Percentiles rank a stretch among this genome's conserved stretches.
Evolutionary conservation across 345 rosid species (phyloP).

Genomic region (Camelina neglecta): DNA sequence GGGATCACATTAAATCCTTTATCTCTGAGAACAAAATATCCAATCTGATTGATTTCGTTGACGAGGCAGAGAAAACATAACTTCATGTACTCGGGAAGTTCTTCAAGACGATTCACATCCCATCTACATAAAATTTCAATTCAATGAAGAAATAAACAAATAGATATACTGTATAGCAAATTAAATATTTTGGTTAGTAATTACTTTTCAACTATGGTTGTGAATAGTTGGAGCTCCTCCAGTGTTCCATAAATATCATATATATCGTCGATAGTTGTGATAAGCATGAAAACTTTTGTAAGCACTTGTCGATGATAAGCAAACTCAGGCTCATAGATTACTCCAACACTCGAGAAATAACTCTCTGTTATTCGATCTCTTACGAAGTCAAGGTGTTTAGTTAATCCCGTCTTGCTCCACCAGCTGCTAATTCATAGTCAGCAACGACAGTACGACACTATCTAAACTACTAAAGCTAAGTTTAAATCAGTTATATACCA

Average conservation of each 20-base stretch:
- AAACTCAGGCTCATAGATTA: conserved; percentile 36
- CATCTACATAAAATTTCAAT: conserved; percentile 41
- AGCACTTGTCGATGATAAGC: conserved; percentile 27
- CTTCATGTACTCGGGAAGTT: conserved; percentile 59
- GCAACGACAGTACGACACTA: too few species aligned
- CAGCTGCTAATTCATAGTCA: conserved; percentile 36
- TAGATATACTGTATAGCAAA: not conserved
- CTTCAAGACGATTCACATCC: conserved; percentile 47
- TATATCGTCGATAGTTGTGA: conserved; percentile 50
- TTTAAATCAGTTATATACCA: too few species aligned
- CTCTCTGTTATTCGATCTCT: conserved; percentile 44
- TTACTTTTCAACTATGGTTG: conserved; percentile 39
- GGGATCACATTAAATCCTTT: conserved; percentile 44
- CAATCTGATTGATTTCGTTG: conserved; percentile 47
- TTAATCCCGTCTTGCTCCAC: conserved; percentile 47
- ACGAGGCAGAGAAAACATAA: conserved; percentile 46
- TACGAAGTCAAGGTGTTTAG: conserved; percentile 28
- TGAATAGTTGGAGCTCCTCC: conserved; percentile 50
- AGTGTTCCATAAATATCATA: conserved; percentile 54
- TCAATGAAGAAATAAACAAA: not conserved
- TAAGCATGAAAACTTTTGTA: conserved; percentile 24
- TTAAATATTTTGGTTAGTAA: too few species aligned
- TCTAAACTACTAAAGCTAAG: too few species aligned
- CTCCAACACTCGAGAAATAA: conserved; percentile 40
- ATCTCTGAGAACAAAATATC: conserved; percentile 41